Conservation (phyloP, 352 stramenopile species). For the Pythium sp. region DNA sequence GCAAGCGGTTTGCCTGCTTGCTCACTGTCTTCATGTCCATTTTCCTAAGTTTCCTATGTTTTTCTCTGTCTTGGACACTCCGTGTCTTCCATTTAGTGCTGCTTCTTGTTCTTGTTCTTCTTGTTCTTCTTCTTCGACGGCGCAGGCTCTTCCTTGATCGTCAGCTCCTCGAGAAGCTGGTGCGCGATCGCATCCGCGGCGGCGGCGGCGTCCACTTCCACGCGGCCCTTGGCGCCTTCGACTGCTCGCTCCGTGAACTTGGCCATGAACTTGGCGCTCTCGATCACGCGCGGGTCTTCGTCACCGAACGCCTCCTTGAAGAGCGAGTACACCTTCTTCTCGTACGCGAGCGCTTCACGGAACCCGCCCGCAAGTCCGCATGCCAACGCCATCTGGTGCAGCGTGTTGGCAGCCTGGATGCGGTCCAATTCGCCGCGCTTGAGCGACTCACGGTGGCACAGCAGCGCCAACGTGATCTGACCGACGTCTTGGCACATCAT, state of each 20-base stretch:
- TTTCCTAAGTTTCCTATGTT: constrained; percentile 3
- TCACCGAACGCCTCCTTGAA: constrained; percentile 83
- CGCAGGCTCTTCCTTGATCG: constrained; percentile 56
- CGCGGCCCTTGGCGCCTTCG: constrained; percentile 78
- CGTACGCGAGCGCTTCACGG: constrained; percentile 85
- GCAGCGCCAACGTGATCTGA: constrained; percentile 82
- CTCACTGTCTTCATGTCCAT: neutral
- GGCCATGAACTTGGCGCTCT: constrained; percentile 82
- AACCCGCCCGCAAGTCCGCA: constrained; percentile 76
- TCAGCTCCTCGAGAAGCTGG: constrained; percentile 69
- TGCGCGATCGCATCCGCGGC: constrained; percentile 76
- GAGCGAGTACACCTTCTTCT: constrained; percentile 87
- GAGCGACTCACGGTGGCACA: constrained; percentile 87
- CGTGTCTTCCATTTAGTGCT: constrained; percentile 14
- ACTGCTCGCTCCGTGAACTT: constrained; percentile 88
- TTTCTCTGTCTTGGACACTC: neutral
- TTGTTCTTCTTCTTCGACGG: constrained; percentile 65
- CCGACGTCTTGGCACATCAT: constrained; percentile 93
- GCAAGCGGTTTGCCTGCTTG: neutral
- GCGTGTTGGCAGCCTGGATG: constrained; percentile 80
- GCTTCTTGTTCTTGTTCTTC: constrained; percentile 77
- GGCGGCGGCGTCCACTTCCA: constrained; percentile 73
- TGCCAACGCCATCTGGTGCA: constrained; percentile 87
- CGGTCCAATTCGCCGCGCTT: constrained; percentile 85
- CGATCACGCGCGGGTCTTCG: constrained; percentile 73